Base-by-base conservation (phyloP, 1,139 yeast genomes). In the Kluyveromyces marxianus region DNA sequence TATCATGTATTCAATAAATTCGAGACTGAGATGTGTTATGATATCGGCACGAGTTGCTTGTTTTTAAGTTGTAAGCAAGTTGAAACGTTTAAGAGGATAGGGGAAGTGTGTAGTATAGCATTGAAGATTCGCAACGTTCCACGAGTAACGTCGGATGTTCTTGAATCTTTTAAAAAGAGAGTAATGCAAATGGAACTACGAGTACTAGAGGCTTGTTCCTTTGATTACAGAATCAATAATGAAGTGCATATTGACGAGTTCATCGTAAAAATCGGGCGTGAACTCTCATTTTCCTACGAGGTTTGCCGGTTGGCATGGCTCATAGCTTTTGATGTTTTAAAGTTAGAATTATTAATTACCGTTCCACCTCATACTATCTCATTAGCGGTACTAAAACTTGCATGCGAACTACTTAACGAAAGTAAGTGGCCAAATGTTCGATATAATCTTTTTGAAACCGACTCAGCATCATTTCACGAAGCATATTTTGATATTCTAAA, bases 311-410 rank as follows among this genome's bases (percentile, higher is more conserved):
- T 79, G 43, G 81, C 90, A 3, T 92, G 97, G 96, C 66, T 79
- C 26, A 72, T 90, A 3, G 72, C 82, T 14, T 79, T 80, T 54
- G 98, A 92, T 60, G 71, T 83, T 10, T 79, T 83, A 61, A 76
- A 81, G 46, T 81, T 96, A 1, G 86, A 85, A 35, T 71, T 84
- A 24, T 76, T 81, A 21, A 66, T 92, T 35, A 81, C 79, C 59
- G 74, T 79, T 14, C 95, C 97, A 0, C 83, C 90, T 2, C 95
- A 89, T 61, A 76, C 85, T 36, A 78, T 84, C 40, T 94, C 97
- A 0, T 63, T 88, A 47, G 87, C 90, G 1, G 76, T 81, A 30
- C 66, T 82, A 28, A 69, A 70, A 37, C 58, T 81, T 34, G 77
- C 85, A 3, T 66, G 69, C 8, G 73, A 74, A 44, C 54, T 76